Percentiles rank a stretch among this genome's conserved stretches.
Evolutionary conservation across 1,139 yeast species (phyloP).

Genomic region (Saccharomyces hybrid): DNA sequence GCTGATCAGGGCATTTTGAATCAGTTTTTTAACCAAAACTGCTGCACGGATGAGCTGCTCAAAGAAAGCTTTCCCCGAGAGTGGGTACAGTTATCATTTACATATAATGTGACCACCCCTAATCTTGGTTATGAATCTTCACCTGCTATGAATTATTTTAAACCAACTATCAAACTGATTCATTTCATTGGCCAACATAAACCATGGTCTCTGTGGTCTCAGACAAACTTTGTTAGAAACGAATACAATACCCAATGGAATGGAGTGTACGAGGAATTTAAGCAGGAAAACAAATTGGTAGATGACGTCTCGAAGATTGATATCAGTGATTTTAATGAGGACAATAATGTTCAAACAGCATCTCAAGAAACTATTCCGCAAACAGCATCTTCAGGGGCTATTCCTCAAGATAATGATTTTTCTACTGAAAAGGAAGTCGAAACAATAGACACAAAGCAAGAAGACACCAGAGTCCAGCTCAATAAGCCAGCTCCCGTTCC

Average conservation of each 20-base stretch:
- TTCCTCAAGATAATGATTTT: background rate
- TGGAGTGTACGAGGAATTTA: slow-evolving; percentile 15
- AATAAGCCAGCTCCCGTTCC: slow-evolving; percentile 9
- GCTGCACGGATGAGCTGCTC: background rate
- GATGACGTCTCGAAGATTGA: background rate
- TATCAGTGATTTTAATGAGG: background rate
- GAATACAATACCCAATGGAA: slow-evolving; percentile 19
- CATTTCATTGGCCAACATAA: slow-evolving; percentile 79
- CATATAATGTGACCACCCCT: slow-evolving; percentile 74
- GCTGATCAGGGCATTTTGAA: slow-evolving; percentile 93
- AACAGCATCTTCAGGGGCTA: background rate
- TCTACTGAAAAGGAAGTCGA: background rate
- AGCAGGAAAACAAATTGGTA: slow-evolving; percentile 7
- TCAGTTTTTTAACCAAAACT: slow-evolving; percentile 52
- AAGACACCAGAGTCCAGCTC: slow-evolving; percentile 4
- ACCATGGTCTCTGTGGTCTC: slow-evolving; percentile 55
- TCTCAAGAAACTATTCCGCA: background rate
- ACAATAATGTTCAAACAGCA: background rate
- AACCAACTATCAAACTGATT: slow-evolving; percentile 47
- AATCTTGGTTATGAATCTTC: slow-evolving; percentile 71
- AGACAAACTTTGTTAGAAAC: slow-evolving; percentile 7
- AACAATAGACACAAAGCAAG: background rate
- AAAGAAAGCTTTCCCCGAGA: slow-evolving; percentile 12
- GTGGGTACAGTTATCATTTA: slow-evolving; percentile 72
- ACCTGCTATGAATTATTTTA: slow-evolving; percentile 66